These are phyloP conservation scores for Chrysanthemum lavandulifolium DNA, from an alignment of 129 eudicot genomes.

Conservation along the genomic window DNA sequence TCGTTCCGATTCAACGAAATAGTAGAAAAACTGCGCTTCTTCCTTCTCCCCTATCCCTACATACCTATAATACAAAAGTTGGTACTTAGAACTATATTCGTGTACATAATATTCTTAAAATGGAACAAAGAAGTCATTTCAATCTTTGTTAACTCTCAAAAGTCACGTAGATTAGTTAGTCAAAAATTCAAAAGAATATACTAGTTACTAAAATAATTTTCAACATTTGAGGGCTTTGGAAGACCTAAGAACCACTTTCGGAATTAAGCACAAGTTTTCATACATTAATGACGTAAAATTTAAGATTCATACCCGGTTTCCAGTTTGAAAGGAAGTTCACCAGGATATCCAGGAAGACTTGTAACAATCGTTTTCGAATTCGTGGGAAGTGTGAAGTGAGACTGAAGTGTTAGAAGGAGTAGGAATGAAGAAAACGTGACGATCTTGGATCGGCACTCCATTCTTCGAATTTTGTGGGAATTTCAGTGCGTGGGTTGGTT, in stretches of 20 bases:
- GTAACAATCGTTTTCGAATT: conserved; percentile 33
- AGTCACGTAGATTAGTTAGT: no score
- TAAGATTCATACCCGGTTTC: conserved; percentile 44
- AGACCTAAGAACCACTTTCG: no score
- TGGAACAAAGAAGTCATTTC: neutral
- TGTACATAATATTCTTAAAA: neutral
- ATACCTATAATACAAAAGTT: conserved; percentile 25
- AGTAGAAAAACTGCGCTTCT: conserved; percentile 52
- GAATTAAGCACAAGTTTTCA: no score
- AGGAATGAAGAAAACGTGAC: neutral
- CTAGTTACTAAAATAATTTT: no score
- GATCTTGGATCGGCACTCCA: conserved; percentile 15
- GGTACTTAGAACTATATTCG: neutral
- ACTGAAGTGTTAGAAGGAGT: conserved; percentile 15
- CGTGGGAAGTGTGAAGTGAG: neutral
- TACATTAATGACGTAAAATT: no score
- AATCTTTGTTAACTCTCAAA: neutral
- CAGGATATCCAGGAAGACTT: conserved; percentile 45
- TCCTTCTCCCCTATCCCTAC: conserved; percentile 45
- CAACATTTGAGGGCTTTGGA: no score
- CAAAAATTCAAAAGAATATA: no score
- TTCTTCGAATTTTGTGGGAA: neutral
- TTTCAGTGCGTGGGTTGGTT: neutral
- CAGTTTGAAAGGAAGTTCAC: conserved; percentile 46
- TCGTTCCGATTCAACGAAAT: conserved; percentile 49